Percentiles rank a stretch among this genome's conserved stretches.
phyloP scores from a whole-genome alignment of 805 yeast species.

The Starmerella tilneyi region DNA sequence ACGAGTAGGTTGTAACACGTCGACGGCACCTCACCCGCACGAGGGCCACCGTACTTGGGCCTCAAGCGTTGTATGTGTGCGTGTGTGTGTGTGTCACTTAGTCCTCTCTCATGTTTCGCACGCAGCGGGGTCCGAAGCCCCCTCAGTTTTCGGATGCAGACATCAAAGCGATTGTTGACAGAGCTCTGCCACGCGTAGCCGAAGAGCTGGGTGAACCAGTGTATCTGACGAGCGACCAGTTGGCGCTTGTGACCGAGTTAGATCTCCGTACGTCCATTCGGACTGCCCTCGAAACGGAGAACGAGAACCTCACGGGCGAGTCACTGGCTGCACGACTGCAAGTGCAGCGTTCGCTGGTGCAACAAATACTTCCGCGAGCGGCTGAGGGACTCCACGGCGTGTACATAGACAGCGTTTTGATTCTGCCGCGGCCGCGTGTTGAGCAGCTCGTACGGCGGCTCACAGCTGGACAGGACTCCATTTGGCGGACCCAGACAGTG shows the following conservation, averaged over 20 bases:
- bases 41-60: too few species aligned
- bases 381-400: conserved; percentile 2
- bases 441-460: background rate
- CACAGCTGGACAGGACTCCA: background rate
- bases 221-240: background rate
- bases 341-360: background rate
- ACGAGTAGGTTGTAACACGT: background rate
- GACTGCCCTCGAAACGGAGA: background rate
- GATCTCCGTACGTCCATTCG: background rate
- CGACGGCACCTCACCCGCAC: background rate
- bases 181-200: background rate
- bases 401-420: conserved; percentile 4
- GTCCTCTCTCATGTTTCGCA: conserved; percentile 5
- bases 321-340: background rate
- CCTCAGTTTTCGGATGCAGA: conserved; percentile 4
- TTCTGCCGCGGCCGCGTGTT: conserved; percentile 6
- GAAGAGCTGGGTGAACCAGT: conserved; percentile 1
- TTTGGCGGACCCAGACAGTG: background rate
- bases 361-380: background rate
- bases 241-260: background rate
- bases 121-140: background rate
- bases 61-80: too few species aligned
- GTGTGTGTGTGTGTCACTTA: background rate
- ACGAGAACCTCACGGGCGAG: conserved; percentile 1
- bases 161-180: background rate